Percentiles rank a stretch among this genome's conserved stretches.
Evolutionary conservation across 2,329 filamentous ascomycete genomes (phyloP).

Genomic region (Thermoascus crustaceus): DNA sequence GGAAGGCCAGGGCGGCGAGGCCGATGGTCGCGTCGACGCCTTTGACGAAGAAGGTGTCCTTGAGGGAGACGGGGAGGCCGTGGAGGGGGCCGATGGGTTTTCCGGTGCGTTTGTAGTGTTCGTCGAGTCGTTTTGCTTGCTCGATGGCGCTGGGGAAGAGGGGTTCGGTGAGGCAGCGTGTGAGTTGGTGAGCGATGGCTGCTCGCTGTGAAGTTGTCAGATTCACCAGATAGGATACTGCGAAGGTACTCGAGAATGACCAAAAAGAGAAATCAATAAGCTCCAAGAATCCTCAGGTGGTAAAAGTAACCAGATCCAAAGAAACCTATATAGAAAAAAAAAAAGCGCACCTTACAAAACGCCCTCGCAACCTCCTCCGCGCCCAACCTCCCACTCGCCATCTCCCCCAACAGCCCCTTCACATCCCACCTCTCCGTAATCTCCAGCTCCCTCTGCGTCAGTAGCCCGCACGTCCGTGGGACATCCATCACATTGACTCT

Average conservation of each 20-base stretch:
- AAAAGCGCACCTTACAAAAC: conserved; percentile 42
- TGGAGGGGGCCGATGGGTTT: conserved; percentile 51
- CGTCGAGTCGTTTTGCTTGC: conserved; percentile 43
- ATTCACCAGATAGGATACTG: no score
- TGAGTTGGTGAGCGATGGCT: conserved; percentile 34
- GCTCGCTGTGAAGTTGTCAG: conserved; percentile 29
- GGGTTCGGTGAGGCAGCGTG: conserved; percentile 45
- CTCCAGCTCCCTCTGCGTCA: conserved; percentile 42
- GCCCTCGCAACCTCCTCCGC: conserved; percentile 43
- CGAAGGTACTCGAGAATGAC: no score
- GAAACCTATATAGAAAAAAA: no score
- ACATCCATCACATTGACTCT: conserved; percentile 39
- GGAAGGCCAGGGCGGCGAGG: conserved; percentile 52
- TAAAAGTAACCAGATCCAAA: no score
- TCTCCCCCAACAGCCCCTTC: conserved; percentile 26
- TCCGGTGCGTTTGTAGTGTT: conserved; percentile 30
- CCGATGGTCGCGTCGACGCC: conserved; percentile 50
- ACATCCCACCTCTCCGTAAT: conserved; percentile 50
- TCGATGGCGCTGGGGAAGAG: conserved; percentile 43
- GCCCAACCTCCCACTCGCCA: conserved; percentile 26
- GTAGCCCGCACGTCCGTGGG: conserved; percentile 45
- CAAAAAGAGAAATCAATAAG: no score
- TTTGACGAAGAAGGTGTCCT: conserved; percentile 39
- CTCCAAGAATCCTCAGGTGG: no score
- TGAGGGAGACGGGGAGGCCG: conserved; percentile 50